phyloP scores from a whole-genome alignment of 495 filamentous ascomycete species.

The Aspergillus kassunensis region DNA sequence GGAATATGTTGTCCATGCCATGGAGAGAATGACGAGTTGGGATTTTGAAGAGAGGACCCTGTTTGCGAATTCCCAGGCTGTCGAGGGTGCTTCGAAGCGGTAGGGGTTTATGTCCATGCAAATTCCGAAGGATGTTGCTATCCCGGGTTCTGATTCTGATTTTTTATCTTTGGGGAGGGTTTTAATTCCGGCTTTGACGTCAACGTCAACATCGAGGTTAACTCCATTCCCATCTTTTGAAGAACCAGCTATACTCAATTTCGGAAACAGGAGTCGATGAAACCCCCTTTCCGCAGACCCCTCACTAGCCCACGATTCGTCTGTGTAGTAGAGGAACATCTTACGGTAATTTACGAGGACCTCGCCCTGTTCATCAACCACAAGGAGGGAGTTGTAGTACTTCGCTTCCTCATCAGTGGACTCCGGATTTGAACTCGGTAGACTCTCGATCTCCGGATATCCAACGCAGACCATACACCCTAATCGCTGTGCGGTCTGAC shows the following conservation, averaged over 20 bases:
- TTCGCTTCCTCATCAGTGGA: slow-evolving; percentile 23
- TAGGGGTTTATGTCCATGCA: slow-evolving; percentile 77
- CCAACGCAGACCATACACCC: slow-evolving; percentile 81
- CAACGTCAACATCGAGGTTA: too few species aligned
- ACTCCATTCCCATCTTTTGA: too few species aligned
- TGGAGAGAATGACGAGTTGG: slow-evolving; percentile 72
- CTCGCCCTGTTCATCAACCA: slow-evolving; percentile 68
- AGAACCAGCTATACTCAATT: too few species aligned
- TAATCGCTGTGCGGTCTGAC: slow-evolving; percentile 63
- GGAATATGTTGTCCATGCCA: slow-evolving; percentile 78
- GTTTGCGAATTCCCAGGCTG: slow-evolving; percentile 80
- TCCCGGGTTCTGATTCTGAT: slow-evolving; percentile 2
- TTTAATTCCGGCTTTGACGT: too few species aligned
- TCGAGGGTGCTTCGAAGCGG: slow-evolving; percentile 71
- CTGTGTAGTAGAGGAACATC: slow-evolving; percentile 82
- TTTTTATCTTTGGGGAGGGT: too few species aligned
- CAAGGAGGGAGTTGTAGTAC: slow-evolving; percentile 78
- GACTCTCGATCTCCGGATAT: slow-evolving; percentile 76
- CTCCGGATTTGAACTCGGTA: too few species aligned
- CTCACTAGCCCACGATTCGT: slow-evolving; percentile 87
- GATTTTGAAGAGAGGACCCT: slow-evolving; percentile 62
- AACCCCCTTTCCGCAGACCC: slow-evolving; percentile 56
- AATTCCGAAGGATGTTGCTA: slow-evolving; percentile 74
- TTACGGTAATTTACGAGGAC: slow-evolving; percentile 85
- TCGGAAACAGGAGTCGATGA: too few species aligned